Evolutionary conservation across 2,329 filamentous ascomycete genomes (phyloP).

Genomic region (Colletotrichum orchidophilum): DNA sequence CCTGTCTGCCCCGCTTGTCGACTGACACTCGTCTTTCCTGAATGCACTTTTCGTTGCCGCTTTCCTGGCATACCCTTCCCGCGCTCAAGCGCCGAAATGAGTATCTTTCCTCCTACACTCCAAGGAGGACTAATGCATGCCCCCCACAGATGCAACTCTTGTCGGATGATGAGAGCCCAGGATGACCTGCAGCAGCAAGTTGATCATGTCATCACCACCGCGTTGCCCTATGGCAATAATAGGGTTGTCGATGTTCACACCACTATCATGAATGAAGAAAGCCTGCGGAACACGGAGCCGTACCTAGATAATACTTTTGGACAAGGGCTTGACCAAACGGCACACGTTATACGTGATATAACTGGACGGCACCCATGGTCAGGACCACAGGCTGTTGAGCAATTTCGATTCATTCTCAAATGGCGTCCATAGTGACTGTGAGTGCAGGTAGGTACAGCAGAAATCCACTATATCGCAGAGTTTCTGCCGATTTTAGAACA

Average conservation of each 20-base stretch:
- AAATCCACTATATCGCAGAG: neutral
- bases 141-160: neutral
- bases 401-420: neutral
- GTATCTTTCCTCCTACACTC: neutral
- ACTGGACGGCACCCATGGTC: neutral
- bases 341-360: neutral
- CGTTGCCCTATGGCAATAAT: neutral
- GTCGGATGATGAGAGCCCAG: neutral
- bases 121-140: neutral
- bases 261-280: neutral
- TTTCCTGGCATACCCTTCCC: conserved; percentile 12
- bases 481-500: neutral
- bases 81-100: neutral
- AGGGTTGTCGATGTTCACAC: neutral
- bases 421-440: neutral
- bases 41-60: neutral
- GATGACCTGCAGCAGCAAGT: neutral
- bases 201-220: neutral
- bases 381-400: neutral
- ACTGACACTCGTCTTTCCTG: neutral
- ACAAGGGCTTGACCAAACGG: neutral
- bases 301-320: neutral
- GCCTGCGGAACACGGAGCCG: neutral
- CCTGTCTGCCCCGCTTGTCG: conserved; percentile 2
- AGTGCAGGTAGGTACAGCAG: neutral